These are phyloP conservation scores for Vitis hybrid DNA, from an alignment of 177 flowering plant species.

Conservation along the genomic window DNA sequence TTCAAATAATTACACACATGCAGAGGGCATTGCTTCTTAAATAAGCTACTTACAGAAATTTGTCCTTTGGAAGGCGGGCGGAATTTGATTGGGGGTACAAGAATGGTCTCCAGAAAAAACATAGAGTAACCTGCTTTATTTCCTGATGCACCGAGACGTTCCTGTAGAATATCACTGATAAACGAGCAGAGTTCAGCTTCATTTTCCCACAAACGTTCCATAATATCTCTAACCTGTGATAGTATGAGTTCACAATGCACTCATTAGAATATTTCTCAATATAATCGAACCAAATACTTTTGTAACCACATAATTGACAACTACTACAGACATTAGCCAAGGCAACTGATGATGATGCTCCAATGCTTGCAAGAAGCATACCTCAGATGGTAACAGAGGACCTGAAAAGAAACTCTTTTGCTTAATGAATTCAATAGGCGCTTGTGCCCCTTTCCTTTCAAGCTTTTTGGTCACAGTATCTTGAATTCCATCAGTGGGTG, in stretches of 20 bases:
- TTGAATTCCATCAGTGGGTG: slow-evolving; percentile 18
- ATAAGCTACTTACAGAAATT: slow-evolving; percentile 50
- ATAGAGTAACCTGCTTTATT: slow-evolving; percentile 45
- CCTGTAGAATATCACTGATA: slow-evolving; percentile 60
- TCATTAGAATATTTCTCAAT: neutral
- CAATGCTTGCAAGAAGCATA: slow-evolving; percentile 20
- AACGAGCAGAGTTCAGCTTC: slow-evolving; percentile 66
- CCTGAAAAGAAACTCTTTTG: slow-evolving; percentile 35
- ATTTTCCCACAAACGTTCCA: slow-evolving; percentile 71
- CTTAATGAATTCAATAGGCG: slow-evolving; percentile 27
- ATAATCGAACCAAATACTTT: too few species aligned
- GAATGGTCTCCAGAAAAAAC: slow-evolving; percentile 76
- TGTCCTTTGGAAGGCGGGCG: slow-evolving; percentile 75
- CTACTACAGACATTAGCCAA: too few species aligned
- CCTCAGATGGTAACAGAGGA: slow-evolving; percentile 66
- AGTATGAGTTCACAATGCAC: neutral
- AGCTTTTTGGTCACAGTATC: slow-evolving; percentile 10
- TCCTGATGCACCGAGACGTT: slow-evolving; percentile 19
- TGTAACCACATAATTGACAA: too few species aligned
- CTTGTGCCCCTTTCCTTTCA: slow-evolving; percentile 4
- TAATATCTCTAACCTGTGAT: slow-evolving; percentile 55
- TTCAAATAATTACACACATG: too few species aligned
- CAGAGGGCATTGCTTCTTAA: neutral
- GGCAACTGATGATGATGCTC: neutral
- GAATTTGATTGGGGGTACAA: slow-evolving; percentile 92